Conservation (phyloP, 805 yeast genomes). For the Starmerella floricola region DNA sequence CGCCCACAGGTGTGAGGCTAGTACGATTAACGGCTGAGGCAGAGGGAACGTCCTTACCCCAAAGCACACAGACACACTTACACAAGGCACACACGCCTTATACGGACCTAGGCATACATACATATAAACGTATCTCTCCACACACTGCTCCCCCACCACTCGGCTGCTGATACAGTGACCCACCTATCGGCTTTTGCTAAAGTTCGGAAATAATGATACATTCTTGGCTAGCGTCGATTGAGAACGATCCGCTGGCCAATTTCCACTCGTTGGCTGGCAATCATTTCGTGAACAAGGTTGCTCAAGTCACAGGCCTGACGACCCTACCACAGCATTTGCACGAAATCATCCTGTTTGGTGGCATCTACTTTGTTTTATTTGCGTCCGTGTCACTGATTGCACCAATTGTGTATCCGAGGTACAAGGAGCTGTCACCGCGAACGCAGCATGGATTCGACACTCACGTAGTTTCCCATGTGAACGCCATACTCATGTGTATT, state of each 20-base stretch:
- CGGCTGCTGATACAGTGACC: no score
- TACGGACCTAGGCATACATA: no score
- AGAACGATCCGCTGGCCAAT: slow-evolving; percentile 20
- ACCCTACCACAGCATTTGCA: slow-evolving; percentile 37
- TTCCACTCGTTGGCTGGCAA: slow-evolving; percentile 10
- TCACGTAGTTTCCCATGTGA: slow-evolving; percentile 80
- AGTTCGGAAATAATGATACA: neutral
- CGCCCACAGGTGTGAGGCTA: no score
- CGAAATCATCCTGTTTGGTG: slow-evolving; percentile 50
- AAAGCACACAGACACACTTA: no score
- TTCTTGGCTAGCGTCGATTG: neutral
- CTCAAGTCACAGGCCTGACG: slow-evolving; percentile 21
- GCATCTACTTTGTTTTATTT: slow-evolving; percentile 46
- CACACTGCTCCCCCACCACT: no score
- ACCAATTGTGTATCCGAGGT: slow-evolving; percentile 37
- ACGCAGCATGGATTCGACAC: slow-evolving; percentile 69
- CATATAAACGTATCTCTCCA: no score
- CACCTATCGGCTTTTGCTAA: no score
- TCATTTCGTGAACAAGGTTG: slow-evolving; percentile 8
- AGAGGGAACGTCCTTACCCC: no score
- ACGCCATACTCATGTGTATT: slow-evolving; percentile 53
- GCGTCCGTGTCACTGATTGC: slow-evolving; percentile 42
- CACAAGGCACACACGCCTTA: no score
- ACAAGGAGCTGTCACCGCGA: slow-evolving; percentile 37
- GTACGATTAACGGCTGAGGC: no score